Evolutionary conservation across 2,329 filamentous ascomycete genomes (phyloP).

Genomic region (Penicillium concentricum): DNA sequence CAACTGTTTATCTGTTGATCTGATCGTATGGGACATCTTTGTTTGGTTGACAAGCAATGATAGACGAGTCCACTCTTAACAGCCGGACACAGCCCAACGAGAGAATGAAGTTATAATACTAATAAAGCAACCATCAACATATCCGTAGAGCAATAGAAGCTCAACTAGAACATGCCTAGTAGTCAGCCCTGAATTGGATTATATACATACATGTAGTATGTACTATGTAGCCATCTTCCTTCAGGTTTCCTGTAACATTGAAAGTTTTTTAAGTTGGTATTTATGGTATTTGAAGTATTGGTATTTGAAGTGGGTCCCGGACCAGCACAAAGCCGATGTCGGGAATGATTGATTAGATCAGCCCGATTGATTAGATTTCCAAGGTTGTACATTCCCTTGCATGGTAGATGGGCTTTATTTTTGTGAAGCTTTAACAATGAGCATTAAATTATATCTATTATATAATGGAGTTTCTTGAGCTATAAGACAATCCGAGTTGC

Average conservation of each 20-base stretch:
- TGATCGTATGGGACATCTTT: neutral
- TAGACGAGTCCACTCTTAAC: neutral
- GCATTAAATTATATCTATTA: neutral
- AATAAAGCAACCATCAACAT: neutral
- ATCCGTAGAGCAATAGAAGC: too few relatives aligned
- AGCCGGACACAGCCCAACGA: neutral
- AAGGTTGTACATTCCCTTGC: neutral
- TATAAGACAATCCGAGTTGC: neutral
- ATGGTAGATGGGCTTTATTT: too few relatives aligned
- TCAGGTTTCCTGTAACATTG: too few relatives aligned
- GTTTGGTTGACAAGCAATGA: neutral
- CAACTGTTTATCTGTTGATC: neutral
- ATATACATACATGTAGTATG: too few relatives aligned
- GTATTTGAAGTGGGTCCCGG: neutral
- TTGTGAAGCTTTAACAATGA: too few relatives aligned
- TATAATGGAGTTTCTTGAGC: neutral
- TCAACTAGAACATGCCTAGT: too few relatives aligned
- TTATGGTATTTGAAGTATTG: neutral
- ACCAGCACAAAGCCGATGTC: constrained; percentile 4
- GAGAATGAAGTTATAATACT: neutral
- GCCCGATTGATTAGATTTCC: constrained; percentile 10
- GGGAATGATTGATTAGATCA: constrained; percentile 13
- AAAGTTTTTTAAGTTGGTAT: neutral
- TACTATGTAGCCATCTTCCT: too few relatives aligned
- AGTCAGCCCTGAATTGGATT: too few relatives aligned